Conservation (phyloP, 495 filamentous ascomycete species). For the Trichoderma erinaceum region DNA sequence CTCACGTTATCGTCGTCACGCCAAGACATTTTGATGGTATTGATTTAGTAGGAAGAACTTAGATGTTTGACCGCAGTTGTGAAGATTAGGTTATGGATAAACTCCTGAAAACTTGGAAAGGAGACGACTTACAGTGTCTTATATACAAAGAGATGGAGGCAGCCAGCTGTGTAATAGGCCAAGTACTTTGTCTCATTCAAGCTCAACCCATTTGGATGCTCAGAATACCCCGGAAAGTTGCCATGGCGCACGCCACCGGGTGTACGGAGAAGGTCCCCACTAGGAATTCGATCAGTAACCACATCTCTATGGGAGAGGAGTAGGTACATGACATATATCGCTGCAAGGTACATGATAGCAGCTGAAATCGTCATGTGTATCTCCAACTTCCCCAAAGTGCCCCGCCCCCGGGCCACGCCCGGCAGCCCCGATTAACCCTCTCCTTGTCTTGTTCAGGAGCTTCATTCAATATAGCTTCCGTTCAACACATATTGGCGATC, state of each 20-base stretch:
- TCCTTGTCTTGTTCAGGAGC: neutral
- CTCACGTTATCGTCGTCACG: neutral
- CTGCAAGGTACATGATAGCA: neutral
- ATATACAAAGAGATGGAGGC: neutral
- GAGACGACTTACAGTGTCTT: neutral
- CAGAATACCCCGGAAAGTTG: neutral
- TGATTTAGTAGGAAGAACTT: neutral
- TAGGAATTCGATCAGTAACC: neutral
- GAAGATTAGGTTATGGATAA: neutral
- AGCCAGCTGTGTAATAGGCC: neutral
- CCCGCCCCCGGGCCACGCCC: neutral
- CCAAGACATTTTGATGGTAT: neutral
- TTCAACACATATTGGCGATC: neutral
- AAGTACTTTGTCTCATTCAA: neutral
- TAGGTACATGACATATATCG: neutral
- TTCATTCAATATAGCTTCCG: neutral
- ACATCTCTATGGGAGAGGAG: neutral
- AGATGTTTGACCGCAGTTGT: neutral
- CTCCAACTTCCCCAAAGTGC: neutral
- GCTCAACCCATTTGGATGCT: neutral
- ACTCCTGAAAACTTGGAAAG: neutral
- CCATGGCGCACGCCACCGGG: slow-evolving; percentile 3
- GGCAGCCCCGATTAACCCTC: neutral
- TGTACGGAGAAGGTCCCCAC: neutral
- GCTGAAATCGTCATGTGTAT: neutral